Conservation (phyloP, 2,329 filamentous ascomycete genomes). For the Pseudogymnoascus sp. region DNA sequence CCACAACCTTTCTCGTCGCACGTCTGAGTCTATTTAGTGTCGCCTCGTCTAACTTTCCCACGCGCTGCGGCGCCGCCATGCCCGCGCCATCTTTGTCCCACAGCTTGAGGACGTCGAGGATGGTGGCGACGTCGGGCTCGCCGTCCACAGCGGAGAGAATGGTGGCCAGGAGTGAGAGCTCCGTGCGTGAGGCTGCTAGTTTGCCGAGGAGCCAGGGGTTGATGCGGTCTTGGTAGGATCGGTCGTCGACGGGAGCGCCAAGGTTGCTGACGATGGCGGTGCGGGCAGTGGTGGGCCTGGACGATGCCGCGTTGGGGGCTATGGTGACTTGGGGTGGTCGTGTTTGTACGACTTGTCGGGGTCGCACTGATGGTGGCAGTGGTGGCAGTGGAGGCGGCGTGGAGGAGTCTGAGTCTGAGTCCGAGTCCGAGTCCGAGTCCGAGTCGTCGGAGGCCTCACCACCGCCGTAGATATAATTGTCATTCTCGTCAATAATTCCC, state of each 20-base stretch:
- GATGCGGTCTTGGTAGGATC: background rate
- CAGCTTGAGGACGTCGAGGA: background rate
- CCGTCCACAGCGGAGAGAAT: background rate
- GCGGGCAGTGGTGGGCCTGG: background rate
- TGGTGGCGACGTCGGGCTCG: background rate
- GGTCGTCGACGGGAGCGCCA: background rate
- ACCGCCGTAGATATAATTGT: background rate
- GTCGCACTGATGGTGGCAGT: background rate
- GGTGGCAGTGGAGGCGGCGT: background rate
- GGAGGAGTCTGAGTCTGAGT: background rate
- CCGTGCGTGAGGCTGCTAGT: background rate
- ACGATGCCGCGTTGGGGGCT: background rate
- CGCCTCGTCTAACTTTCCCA: background rate
- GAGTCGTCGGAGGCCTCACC: background rate
- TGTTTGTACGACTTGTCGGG: background rate
- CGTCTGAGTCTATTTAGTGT: background rate
- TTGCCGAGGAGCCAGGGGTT: background rate
- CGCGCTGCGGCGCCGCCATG: background rate
- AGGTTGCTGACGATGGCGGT: background rate
- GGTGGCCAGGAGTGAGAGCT: background rate
- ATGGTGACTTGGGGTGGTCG: background rate
- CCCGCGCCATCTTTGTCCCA: background rate
- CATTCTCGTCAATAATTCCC: constrained; percentile 20
- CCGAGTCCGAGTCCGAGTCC: no score
- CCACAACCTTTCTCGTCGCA: background rate